Percentiles rank a stretch among this genome's conserved stretches.
Conservation (phyloP, 768 basidiomycete genomes). For the Leccinum disarticulatum region DNA sequence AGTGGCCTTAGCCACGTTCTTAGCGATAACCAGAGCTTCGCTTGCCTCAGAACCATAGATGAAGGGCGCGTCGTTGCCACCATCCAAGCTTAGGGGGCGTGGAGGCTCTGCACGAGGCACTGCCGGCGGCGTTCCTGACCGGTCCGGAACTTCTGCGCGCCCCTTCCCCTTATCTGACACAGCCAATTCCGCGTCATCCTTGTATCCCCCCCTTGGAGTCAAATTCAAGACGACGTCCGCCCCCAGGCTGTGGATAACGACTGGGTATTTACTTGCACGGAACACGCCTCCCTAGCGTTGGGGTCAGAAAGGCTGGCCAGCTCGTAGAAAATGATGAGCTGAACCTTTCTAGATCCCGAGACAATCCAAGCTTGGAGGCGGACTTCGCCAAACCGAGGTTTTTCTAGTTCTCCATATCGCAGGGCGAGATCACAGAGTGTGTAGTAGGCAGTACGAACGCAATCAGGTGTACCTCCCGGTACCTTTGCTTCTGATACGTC, state of each 20-base stretch:
- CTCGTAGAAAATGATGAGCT: background rate
- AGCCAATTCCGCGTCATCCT: background rate
- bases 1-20: background rate
- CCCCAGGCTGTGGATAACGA: slow-evolving; percentile 28
- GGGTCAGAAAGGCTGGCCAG: background rate
- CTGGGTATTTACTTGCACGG: slow-evolving; percentile 20
- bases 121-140: slow-evolving; percentile 2
- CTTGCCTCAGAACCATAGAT: background rate
- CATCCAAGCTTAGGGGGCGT: background rate
- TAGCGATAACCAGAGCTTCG: slow-evolving; percentile 1
- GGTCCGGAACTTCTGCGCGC: slow-evolving; percentile 8
- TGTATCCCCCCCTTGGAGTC: slow-evolving; percentile 29
- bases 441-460: slow-evolving; percentile 22
- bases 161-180: slow-evolving; percentile 15
- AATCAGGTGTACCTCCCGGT: slow-evolving; percentile 28
- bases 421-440: slow-evolving; percentile 32
- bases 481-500: slow-evolving; percentile 16
- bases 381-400: slow-evolving; percentile 36
- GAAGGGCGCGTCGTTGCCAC: background rate
- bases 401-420: slow-evolving; percentile 36
- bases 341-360: slow-evolving; percentile 39
- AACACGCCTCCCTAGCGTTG: slow-evolving; percentile 24
- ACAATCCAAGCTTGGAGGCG: slow-evolving; percentile 43
- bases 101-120: slow-evolving; percentile 1
- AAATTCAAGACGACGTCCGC: slow-evolving; percentile 24